Evolutionary conservation across 345 rosid genomes (phyloP), one percentile per base, ranked within the genome.

Genomic region (Brassica juncea): DNA sequence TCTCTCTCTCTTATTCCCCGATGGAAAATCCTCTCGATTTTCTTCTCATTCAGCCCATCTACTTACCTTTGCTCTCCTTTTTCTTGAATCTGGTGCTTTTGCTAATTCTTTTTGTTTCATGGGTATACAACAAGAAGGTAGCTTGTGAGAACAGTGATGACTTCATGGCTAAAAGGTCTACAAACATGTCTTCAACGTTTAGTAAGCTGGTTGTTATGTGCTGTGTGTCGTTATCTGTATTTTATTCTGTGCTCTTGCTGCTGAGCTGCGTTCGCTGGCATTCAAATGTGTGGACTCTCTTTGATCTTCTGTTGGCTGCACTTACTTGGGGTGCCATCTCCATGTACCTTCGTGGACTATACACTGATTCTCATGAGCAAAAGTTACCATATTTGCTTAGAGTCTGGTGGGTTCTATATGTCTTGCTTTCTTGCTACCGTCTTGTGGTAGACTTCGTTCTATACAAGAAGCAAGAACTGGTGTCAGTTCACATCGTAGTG

Each of bases 251-350:
- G 12, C 19, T 81, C 21, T 85, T 85, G 21, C 75, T 85, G 66
- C 63, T 87, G 42, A 88, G 87, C 73, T 90, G 79, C 75, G 78
- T 89, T 30, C 84, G 77, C 75, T 83, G 93, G 96, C 84, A 84
- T 84, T 79, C 71, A 49, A 84, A 80, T 81, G 89, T 72, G 25
- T 90, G 90, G 97, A 77, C 83, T 61, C 81, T 90, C 78, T 81
- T 83, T 69, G 94, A 94, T 85, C 86, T 85, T 65, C 85, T 77
- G 14, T 75, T 87, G 27, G 85, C 84, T 81, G 80, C 94, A 34
- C 76, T 89, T 72, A 84, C 89, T 75, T 94, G 97, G 97, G 91
- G 82, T 78, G 80, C 85, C 19, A 70, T 89, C 64, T 78, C 80
- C 64, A 49, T 49, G 57, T n/a, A 49, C 19, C 57, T 90, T 72